A percentile compares a stretch with the other conserved stretches of the same genome.
Evolutionary conservation across 257 asterid species (phyloP).

Genomic region (Cordia subcordata): DNA sequence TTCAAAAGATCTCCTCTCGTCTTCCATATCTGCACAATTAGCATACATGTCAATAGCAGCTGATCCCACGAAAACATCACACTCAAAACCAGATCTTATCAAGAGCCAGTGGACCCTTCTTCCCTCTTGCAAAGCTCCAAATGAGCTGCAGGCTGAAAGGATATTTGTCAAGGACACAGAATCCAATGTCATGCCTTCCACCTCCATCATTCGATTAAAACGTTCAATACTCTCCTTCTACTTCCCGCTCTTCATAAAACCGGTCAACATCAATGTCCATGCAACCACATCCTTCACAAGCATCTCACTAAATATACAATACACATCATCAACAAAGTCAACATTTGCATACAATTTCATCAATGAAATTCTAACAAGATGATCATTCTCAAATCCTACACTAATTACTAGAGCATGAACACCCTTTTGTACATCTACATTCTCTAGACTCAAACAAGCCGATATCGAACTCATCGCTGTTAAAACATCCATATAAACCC

Average conservation of each 20-base stretch:
- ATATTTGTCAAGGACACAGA: slow-evolving; percentile 40
- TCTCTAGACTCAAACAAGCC: slow-evolving; percentile 16
- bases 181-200: slow-evolving; percentile 30
- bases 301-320: slow-evolving; percentile 40
- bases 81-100: slow-evolving; percentile 38
- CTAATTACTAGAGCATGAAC: slow-evolving; percentile 36
- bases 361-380: slow-evolving; percentile 34
- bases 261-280: slow-evolving; percentile 63
- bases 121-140: slow-evolving; percentile 59
- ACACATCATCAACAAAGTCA: slow-evolving; percentile 30
- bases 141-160: slow-evolving; percentile 46
- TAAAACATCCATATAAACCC: slow-evolving; percentile 26
- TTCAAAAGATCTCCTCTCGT: slow-evolving; percentile 29
- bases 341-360: slow-evolving; percentile 38
- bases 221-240: slow-evolving; percentile 36
- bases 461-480: slow-evolving; percentile 44
- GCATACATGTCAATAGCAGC: slow-evolving; percentile 53
- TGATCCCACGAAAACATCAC: slow-evolving; percentile 45
- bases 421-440: slow-evolving; percentile 25
- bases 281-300: slow-evolving; percentile 39
- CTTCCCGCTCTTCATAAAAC: slow-evolving; percentile 40
- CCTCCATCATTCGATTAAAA: slow-evolving; percentile 40
- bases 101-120: slow-evolving; percentile 37
- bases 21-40: slow-evolving; percentile 36
- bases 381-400: slow-evolving; percentile 35